Conservation (phyloP, 164 flowering plant genomes). For the Kingdonia uniflora region DNA sequence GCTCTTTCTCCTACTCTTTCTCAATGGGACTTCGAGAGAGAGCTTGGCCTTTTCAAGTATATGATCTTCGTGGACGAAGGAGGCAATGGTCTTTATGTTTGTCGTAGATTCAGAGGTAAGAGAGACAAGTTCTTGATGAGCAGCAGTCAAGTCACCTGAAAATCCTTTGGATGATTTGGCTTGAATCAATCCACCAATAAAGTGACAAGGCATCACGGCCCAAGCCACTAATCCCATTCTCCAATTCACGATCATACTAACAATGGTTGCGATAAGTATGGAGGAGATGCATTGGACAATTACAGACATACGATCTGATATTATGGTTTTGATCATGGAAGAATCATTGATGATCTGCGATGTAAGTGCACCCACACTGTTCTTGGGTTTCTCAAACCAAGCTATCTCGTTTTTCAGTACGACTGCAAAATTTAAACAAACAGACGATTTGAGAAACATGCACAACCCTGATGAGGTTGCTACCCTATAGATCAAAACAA, state of each 20-base stretch:
- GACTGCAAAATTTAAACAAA: slow-evolving; percentile 23
- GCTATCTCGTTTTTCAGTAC: slow-evolving; percentile 51
- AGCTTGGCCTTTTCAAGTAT: slow-evolving; percentile 38
- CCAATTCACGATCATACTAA: slow-evolving; percentile 56
- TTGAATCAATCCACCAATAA: slow-evolving; percentile 65
- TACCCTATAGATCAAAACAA: too few relatives aligned
- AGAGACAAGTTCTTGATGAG: slow-evolving; percentile 37
- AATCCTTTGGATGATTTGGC: slow-evolving; percentile 65
- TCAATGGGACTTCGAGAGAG: slow-evolving; percentile 29
- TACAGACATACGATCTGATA: slow-evolving; percentile 59
- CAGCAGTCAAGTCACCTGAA: slow-evolving; percentile 36
- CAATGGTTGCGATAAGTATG: slow-evolving; percentile 58
- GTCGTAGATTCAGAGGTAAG: slow-evolving; percentile 54
- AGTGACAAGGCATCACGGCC: slow-evolving; percentile 92
- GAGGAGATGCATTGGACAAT: slow-evolving; percentile 77
- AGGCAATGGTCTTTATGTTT: slow-evolving; percentile 58
- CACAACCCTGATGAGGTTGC: too few relatives aligned
- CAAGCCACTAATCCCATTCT: slow-evolving; percentile 74
- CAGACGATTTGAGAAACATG: too few relatives aligned
- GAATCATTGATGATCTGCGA: slow-evolving; percentile 49
- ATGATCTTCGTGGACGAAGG: slow-evolving; percentile 61
- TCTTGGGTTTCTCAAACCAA: slow-evolving; percentile 64
- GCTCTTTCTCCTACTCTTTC: slow-evolving; percentile 37
- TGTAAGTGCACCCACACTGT: slow-evolving; percentile 39
- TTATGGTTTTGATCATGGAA: slow-evolving; percentile 50